These are phyloP conservation scores for Tillandsia leiboldiana DNA, from an alignment of 176 grass and related monocot species.

Conservation along the genomic window DNA sequence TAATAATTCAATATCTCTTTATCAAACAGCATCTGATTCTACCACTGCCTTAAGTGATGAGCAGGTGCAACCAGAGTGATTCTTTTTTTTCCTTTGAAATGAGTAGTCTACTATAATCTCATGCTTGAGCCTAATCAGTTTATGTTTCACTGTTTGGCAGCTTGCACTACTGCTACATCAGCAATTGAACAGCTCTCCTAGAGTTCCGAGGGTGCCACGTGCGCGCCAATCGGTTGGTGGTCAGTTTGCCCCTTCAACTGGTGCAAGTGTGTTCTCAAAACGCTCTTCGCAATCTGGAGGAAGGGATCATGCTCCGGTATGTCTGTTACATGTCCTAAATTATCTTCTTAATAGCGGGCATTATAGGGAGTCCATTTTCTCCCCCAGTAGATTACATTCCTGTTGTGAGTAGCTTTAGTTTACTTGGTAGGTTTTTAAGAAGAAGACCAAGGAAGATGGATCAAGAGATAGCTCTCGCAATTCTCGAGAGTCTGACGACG, in stretches of 20 bases:
- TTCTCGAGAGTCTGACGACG: slow-evolving; percentile 29
- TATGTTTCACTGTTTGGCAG: slow-evolving; percentile 35
- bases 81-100: slow-evolving; percentile 1
- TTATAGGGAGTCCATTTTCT: no score
- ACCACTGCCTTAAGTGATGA: slow-evolving; percentile 79
- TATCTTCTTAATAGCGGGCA: background rate
- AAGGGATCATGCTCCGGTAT: slow-evolving; percentile 66
- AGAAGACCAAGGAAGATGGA: slow-evolving; percentile 66
- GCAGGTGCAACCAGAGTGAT: slow-evolving; percentile 42
- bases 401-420: slow-evolving; percentile 7
- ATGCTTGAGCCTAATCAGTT: slow-evolving; percentile 22
- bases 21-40: slow-evolving; percentile 35
- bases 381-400: no score
- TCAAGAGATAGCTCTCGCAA: slow-evolving; percentile 40
- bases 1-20: slow-evolving; percentile 34
- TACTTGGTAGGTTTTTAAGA: slow-evolving; percentile 61
- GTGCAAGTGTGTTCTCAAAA: slow-evolving; percentile 62
- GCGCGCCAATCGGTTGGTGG: slow-evolving; percentile 52
- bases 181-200: slow-evolving; percentile 97
- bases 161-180: slow-evolving; percentile 94
- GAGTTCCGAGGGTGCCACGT: slow-evolving; percentile 93
- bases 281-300: slow-evolving; percentile 59
- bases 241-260: slow-evolving; percentile 43
- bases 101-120: background rate
- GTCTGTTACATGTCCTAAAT: slow-evolving; percentile 13